Evolutionary conservation across 768 basidiomycete genomes (phyloP), one percentile per base, ranked within the genome.

Genomic region (Hygrocybe coccinea): DNA sequence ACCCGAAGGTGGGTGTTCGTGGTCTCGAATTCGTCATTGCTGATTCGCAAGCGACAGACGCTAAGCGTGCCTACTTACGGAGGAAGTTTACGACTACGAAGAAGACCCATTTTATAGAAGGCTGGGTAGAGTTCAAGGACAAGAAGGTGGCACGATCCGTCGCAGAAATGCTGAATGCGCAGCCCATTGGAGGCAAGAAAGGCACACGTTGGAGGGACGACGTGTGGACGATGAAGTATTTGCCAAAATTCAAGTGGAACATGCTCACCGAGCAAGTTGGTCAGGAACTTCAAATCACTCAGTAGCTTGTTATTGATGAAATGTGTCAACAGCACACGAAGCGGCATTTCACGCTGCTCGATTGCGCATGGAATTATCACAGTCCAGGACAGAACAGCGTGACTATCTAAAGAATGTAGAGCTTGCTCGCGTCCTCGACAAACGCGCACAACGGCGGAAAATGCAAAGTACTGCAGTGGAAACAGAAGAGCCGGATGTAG

Each of bases 201-300:
- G 87, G 88, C 5, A 80, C 84, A 2, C 78, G 91, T 56, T 97
- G 92, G 91, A 78, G 91, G 67, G 95, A 98, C 66, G 97, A 99
- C 61, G 85, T 99, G 7, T 99, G 97, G 97, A 97, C 97, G 55
- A 95, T 98, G 93, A 95, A 95, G 67, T 99, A 99, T 69, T 75
- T 99, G 56, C 95, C 95, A 8, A 89, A 85, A 65, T 99, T 98
- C 79, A 97, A 95, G 65, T 99, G 97, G 97, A 85, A 89, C 71
- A 97, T 97, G 95, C 76, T 99, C 56, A 95, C 92, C 5, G 97
- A 98, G 71, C 95, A 97, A 79, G 87, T 99, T 62, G 93, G 95
- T 95, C 67, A 69, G 94, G 33, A 79, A 37, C 44, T 37, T 17
- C 45, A 41, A 33, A 39, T 52, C 19, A 46, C 17, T 43, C 37